These are phyloP conservation scores for Epichloe sp. DNA, from an alignment of 2,329 filamentous ascomycete species.

Conservation along the genomic window DNA sequence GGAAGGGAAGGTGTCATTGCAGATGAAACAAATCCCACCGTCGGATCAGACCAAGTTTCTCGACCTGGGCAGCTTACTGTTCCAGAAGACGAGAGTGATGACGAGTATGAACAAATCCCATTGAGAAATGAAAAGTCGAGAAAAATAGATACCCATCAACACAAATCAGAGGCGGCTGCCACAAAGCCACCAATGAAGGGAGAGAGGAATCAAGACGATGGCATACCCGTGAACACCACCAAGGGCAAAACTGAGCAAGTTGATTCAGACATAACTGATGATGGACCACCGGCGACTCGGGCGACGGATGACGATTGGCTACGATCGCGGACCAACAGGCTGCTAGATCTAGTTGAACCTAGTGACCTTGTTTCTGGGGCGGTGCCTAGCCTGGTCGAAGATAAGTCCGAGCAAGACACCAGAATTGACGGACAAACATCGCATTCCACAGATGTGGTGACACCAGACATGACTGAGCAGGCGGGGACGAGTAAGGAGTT, in stretches of 20 bases:
- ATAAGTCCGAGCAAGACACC: constrained; percentile 8
- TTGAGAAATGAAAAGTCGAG: constrained; percentile 36
- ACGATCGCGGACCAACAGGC: constrained; percentile 71
- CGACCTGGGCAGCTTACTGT: constrained; percentile 22
- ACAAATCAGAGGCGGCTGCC: constrained; percentile 4
- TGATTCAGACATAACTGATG: constrained; percentile 12
- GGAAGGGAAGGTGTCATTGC: constrained; percentile 21
- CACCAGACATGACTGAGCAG: constrained; percentile 16
- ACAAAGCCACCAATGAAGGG: constrained; percentile 6
- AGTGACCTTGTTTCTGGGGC: constrained; percentile 33
- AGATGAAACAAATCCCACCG: constrained; percentile 15
- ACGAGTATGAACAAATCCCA: constrained; percentile 59
- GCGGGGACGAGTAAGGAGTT: constrained; percentile 18
- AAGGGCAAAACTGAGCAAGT: constrained; percentile 8
- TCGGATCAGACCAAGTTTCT: constrained; percentile 9
- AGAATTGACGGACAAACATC: constrained; percentile 10
- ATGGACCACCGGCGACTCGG: constrained; percentile 19
- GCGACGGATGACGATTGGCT: constrained; percentile 83
- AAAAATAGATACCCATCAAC: constrained; percentile 14
- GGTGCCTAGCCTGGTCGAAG: constrained; percentile 4
- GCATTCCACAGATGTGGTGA: constrained; percentile 15
- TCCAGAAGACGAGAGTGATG: constrained; percentile 51
- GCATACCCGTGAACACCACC: constrained; percentile 1
- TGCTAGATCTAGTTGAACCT: constrained; percentile 73
- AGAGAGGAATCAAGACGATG: constrained; percentile 1